Conservation (phyloP, 2,329 filamentous ascomycete species). For the Phialocephala sp. region DNA sequence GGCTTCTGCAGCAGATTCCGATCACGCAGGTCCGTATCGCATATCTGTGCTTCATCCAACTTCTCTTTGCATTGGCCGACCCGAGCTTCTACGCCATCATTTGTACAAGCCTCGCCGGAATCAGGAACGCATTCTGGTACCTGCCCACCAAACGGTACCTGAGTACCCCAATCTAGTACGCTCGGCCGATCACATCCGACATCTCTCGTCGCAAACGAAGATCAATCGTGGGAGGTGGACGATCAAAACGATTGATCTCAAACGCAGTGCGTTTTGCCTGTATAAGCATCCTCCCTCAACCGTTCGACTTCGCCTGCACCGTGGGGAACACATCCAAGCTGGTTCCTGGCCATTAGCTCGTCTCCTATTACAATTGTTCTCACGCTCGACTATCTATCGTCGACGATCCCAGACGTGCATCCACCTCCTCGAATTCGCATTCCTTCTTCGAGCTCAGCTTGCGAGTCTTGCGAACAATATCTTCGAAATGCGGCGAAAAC, state of each 20-base stretch:
- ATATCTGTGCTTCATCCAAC: constrained; percentile 20
- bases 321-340: constrained; percentile 22
- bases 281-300: constrained; percentile 27
- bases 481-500: constrained; percentile 35
- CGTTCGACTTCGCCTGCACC: constrained; percentile 9
- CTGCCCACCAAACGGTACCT: constrained; percentile 13
- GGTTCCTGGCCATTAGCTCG: constrained; percentile 24
- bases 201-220: constrained; percentile 31
- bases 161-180: constrained; percentile 25
- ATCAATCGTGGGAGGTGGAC: constrained; percentile 21
- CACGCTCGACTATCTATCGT: constrained; percentile 25
- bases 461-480: constrained; percentile 19
- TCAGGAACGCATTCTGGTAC: constrained; percentile 13
- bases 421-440: constrained; percentile 15
- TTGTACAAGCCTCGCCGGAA: constrained; percentile 2
- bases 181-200: constrained; percentile 33
- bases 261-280: constrained; percentile 31
- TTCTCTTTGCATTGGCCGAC: constrained; percentile 16
- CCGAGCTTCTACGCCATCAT: constrained; percentile 21
- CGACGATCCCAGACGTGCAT: constrained; percentile 17
- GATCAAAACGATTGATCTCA: constrained; percentile 31
- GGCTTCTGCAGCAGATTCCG: constrained; percentile 13
- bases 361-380: constrained; percentile 21
- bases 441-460: constrained; percentile 25
- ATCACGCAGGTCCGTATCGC: constrained; percentile 20